These are phyloP conservation scores for Viola odorata DNA, from an alignment of 345 rosid species.

Conservation along the genomic window DNA sequence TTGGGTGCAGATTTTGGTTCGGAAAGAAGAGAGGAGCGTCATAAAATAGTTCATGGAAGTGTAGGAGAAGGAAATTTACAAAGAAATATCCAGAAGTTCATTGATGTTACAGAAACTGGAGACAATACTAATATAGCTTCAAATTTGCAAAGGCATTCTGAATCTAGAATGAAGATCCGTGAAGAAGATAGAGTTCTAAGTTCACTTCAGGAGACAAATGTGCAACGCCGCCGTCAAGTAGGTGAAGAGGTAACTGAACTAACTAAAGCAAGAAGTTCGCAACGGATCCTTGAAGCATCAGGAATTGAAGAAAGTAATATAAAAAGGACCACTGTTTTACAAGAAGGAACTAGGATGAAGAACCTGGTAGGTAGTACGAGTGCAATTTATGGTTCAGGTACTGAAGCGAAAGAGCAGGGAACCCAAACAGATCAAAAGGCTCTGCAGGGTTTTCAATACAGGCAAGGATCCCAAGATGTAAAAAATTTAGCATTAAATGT, in stretches of 20 bases:
- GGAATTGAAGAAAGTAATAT: constrained; percentile 24
- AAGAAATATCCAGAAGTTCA: constrained; percentile 24
- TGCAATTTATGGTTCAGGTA: constrained; percentile 26
- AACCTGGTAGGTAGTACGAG: constrained; percentile 29
- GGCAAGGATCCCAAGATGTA: constrained; percentile 35
- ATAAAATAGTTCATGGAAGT: constrained; percentile 13
- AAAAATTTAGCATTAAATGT: constrained; percentile 18
- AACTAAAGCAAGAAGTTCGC: constrained; percentile 32
- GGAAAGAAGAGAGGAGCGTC: constrained; percentile 15
- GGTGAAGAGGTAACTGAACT: constrained; percentile 32
- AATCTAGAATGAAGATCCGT: constrained; percentile 33
- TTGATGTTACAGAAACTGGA: constrained; percentile 29
- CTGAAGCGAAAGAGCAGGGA: constrained; percentile 32
- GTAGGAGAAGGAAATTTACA: constrained; percentile 23
- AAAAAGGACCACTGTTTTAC: constrained; percentile 30
- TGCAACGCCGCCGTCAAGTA: constrained; percentile 22
- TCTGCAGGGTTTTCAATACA: constrained; percentile 31
- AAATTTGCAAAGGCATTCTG: constrained; percentile 36
- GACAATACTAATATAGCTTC: constrained; percentile 37
- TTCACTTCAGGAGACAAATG: constrained; percentile 23
- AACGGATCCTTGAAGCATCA: constrained; percentile 28
- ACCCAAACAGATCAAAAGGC: constrained; percentile 28
- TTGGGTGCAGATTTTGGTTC: constrained; percentile 13
- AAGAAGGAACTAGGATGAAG: constrained; percentile 35
- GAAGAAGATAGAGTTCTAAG: constrained; percentile 34